These are phyloP conservation scores for Eutrema japonicum DNA, from an alignment of 345 rosid genomes.

Conservation along the genomic window DNA sequence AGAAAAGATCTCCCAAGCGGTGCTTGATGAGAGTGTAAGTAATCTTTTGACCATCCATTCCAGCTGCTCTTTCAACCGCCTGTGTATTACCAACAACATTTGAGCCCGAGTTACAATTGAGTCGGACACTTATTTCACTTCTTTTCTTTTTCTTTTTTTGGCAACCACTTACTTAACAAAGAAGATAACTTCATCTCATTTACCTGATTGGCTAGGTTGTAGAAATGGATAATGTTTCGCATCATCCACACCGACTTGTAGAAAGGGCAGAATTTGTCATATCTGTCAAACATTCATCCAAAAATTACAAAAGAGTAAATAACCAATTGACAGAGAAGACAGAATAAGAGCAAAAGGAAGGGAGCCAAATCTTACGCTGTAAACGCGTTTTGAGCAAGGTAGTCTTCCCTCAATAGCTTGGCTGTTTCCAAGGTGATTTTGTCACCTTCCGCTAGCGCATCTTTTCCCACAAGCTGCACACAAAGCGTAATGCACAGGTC, in stretches of 20 bases:
- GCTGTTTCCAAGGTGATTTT: conserved; percentile 98
- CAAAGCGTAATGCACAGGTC: conserved; percentile 20
- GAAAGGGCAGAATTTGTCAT: conserved; percentile 98
- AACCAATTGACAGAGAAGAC: background rate
- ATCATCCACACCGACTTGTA: conserved; percentile 99
- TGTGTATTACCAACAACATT: conserved; percentile 40
- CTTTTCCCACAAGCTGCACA: conserved; percentile 97
- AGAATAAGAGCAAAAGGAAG: background rate
- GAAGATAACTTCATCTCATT: conserved; percentile 4
- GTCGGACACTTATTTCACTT: background rate
- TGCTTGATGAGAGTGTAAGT: conserved; percentile 90
- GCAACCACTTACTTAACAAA: background rate
- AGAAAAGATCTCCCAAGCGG: conserved; percentile 96
- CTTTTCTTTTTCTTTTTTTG: too few relatives aligned
- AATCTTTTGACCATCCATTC: conserved; percentile 99
- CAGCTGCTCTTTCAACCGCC: conserved; percentile 98
- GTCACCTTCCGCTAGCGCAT: conserved; percentile 95
- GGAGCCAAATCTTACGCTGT: conserved; percentile 72
- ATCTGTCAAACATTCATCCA: conserved; percentile 53
- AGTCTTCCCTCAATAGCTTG: conserved; percentile 98
- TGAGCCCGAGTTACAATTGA: background rate
- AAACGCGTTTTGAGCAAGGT: conserved; percentile 99
- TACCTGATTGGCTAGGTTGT: conserved; percentile 98
- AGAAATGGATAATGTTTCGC: conserved; percentile 99
- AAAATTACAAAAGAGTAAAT: conserved; percentile 1